Evolutionary conservation across 495 filamentous ascomycete species (phyloP).

Genomic region (Penicillium atrosanguineum): DNA sequence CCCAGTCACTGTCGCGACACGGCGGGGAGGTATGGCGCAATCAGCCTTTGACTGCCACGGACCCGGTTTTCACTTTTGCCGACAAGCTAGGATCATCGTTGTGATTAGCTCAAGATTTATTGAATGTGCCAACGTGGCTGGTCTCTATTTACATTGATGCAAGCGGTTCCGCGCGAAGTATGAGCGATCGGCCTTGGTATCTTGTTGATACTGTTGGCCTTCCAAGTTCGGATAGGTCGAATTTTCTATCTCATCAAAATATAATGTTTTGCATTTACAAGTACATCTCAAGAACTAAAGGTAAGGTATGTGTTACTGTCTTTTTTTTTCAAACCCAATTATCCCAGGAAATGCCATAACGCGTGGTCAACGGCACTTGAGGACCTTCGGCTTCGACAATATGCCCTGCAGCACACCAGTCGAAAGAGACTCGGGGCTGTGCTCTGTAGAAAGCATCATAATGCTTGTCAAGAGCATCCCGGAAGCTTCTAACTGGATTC

Average conservation of each 20-base stretch:
- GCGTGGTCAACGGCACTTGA: slow-evolving; percentile 33
- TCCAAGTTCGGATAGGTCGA: not conserved
- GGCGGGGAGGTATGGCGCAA: slow-evolving; percentile 25
- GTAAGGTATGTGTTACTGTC: not conserved
- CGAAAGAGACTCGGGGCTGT: slow-evolving; percentile 50
- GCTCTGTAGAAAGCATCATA: slow-evolving; percentile 59
- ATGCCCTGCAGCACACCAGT: slow-evolving; percentile 59
- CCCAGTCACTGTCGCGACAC: slow-evolving; percentile 17
- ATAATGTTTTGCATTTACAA: not conserved
- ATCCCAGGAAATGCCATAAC: slow-evolving; percentile 36
- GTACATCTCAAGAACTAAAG: not conserved
- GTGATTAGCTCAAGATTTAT: not conserved
- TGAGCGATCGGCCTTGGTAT: not conserved
- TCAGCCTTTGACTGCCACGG: slow-evolving; percentile 5
- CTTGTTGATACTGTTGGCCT: not conserved
- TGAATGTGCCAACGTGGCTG: not conserved
- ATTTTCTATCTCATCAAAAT: not conserved
- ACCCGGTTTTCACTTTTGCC: slow-evolving; percentile 4
- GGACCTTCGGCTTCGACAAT: slow-evolving; percentile 61
- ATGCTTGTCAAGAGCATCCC: slow-evolving; percentile 40
- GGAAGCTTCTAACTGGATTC: slow-evolving; percentile 35
- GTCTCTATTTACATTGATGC: not conserved
- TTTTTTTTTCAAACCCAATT: slow-evolving; percentile 22
- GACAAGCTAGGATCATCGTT: not conserved
- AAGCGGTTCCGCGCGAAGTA: not conserved